phyloP scores from a whole-genome alignment of 805 yeast species.

The Candida vaughaniae region DNA sequence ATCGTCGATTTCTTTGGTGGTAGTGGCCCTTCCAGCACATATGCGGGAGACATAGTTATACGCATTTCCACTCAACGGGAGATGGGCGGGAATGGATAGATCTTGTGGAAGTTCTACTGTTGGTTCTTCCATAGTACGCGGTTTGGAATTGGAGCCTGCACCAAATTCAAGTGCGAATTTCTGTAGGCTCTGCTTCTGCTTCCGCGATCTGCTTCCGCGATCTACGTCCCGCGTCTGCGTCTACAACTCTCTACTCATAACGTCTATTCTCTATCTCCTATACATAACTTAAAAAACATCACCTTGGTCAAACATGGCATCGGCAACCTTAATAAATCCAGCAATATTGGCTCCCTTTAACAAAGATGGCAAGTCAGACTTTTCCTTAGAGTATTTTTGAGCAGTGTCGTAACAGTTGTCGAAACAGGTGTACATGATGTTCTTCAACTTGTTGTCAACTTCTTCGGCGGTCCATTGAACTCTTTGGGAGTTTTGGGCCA shows the following conservation, averaged over 20 bases:
- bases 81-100: constrained; percentile 9
- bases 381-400: constrained; percentile 70
- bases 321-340: constrained; percentile 97
- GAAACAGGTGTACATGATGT: constrained; percentile 91
- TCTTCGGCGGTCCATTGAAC: constrained; percentile 86
- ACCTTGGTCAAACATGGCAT: constrained; percentile 98
- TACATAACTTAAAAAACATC: constrained; percentile 49
- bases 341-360: constrained; percentile 99
- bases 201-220: too few species aligned
- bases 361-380: constrained; percentile 77
- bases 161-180: too few species aligned
- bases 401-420: constrained; percentile 91
- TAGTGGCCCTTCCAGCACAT: constrained; percentile 8
- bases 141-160: too few species aligned
- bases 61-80: constrained; percentile 9
- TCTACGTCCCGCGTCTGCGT: neutral
- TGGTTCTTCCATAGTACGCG: constrained; percentile 3
- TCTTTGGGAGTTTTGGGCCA: constrained; percentile 99
- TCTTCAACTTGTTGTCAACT: constrained; percentile 87
- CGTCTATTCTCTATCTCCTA: constrained; percentile 5
- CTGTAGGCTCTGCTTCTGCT: too few species aligned
- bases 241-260: neutral
- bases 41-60: constrained; percentile 2
- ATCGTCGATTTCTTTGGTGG: constrained; percentile 11
- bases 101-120: constrained; percentile 5